phyloP scores from a whole-genome alignment of 345 rosid species.

The Hypericum perforatum region DNA sequence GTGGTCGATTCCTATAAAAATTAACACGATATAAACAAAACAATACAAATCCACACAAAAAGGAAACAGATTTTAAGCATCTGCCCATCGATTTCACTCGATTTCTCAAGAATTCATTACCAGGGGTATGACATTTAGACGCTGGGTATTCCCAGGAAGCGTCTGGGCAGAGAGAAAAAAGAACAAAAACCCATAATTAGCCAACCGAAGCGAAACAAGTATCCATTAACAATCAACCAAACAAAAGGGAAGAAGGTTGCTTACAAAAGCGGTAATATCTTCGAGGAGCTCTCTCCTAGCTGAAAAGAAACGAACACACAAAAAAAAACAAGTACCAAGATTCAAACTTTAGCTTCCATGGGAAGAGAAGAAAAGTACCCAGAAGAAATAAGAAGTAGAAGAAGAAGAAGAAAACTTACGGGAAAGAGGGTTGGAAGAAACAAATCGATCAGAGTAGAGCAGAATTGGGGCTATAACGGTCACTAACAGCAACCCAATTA shows the following conservation, averaged over 20 bases:
- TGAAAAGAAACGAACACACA: slow-evolving; percentile 10
- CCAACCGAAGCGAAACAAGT: not conserved
- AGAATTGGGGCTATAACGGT: slow-evolving; percentile 76
- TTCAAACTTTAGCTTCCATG: slow-evolving; percentile 3
- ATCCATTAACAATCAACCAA: not conserved
- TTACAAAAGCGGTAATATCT: slow-evolving; percentile 55
- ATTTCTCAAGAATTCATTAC: too few relatives aligned
- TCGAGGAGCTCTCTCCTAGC: slow-evolving; percentile 62
- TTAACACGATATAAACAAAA: slow-evolving; percentile 1
- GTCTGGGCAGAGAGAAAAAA: slow-evolving; percentile 31
- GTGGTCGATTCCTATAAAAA: slow-evolving; percentile 42
- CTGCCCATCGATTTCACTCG: too few relatives aligned
- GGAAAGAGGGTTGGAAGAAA: slow-evolving; percentile 39
- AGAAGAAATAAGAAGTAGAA: not conserved
- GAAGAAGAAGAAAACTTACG: slow-evolving; percentile 15
- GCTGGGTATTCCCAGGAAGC: slow-evolving; percentile 38
- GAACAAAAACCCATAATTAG: not conserved
- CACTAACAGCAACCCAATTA: slow-evolving; percentile 46
- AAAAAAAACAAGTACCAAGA: not conserved
- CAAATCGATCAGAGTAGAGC: slow-evolving; percentile 49
- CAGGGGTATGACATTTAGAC: slow-evolving; percentile 64
- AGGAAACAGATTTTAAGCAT: too few relatives aligned
- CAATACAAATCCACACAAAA: slow-evolving; percentile 3
- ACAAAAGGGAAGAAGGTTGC: slow-evolving; percentile 12
- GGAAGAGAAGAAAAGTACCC: not conserved